These are phyloP conservation scores for Rhytidiadelphus loreus DNA, from an alignment of 225 moss, liverwort and hornwort species.

Conservation along the genomic window DNA sequence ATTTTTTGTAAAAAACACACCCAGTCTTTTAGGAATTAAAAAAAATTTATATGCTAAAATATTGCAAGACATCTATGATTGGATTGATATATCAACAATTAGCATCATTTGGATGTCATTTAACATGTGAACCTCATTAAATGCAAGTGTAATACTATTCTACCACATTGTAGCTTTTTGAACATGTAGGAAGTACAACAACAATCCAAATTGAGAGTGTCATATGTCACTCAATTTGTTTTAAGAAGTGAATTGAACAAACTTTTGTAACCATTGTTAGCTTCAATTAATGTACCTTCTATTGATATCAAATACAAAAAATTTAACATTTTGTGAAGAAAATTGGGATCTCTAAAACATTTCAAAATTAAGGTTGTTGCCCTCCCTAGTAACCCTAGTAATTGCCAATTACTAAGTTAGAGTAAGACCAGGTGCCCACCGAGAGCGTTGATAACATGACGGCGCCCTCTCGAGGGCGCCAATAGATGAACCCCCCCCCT, in stretches of 20 bases:
- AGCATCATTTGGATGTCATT: not conserved
- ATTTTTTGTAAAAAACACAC: fast-evolving
- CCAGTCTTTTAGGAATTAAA: fast-evolving
- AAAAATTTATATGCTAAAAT: no score
- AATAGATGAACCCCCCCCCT: no score
- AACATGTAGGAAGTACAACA: not conserved
- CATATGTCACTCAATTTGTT: fast-evolving
- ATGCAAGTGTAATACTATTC: not conserved
- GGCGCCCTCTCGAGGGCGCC: no score
- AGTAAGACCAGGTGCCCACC: no score
- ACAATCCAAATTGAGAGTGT: not conserved
- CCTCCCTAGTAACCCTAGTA: no score
- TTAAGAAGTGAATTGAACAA: not conserved
- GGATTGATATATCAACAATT: not conserved
- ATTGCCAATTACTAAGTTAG: no score
- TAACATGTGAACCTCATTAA: not conserved
- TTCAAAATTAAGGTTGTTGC: not conserved
- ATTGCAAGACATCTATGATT: not conserved
- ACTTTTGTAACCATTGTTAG: not conserved
- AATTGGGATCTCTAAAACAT: not conserved
- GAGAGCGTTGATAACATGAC: no score
- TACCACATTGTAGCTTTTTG: not conserved
- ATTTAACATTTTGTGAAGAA: not conserved
- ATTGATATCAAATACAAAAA: not conserved
- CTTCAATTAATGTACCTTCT: not conserved